Evolutionary conservation across 2,329 filamentous ascomycete genomes (phyloP), one percentile per base, ranked within the genome.

Genomic region (Hypoxylon sp.): DNA sequence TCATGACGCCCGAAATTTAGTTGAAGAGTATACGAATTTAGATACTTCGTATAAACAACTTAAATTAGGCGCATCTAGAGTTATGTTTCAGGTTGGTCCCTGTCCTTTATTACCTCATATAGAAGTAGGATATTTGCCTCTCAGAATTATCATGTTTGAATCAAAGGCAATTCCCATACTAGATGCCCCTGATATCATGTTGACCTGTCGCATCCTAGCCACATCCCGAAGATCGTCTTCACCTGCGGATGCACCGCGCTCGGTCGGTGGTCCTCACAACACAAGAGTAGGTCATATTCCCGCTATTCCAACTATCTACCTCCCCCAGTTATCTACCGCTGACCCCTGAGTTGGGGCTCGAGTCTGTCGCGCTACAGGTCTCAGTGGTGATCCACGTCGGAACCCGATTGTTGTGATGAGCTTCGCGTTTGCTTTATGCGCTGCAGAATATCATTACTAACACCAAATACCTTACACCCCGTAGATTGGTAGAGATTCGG

Each of bases 401-500:
- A 30, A 45, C 21, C 46, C 25, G 53, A 10, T 13, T 43, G 4
- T 49, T 32, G 17, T 41, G 25, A 55, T 43, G 45, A 51, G 61
- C 52, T 43, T 62, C 49, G 23, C 14, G 17, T n/a, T 25, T 21
- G 17, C 36, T 17, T 41, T 30, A 25, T 25, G 21, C 46, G 49
- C 9, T n/a, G 36, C 19, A 19, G 25, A 28, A 32, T 14, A 28
- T 41, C 45, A 28, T 50, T 43, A 58, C 68, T 66, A 30, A 71
- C 60, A 41, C 49, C 21, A 9, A 19, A 38, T 59, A 28, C 28
- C 23, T 61, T 23, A 4, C 50, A 25, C 23, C 21, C 10, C 43
- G 10, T 60, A 89, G 87, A 80, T 90, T 99, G 46, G 93, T 98
- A 70, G 96, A 98, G 81, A 91, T 98, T 72, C 93, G 96, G 70